Evolutionary conservation across 306 rosid genomes (phyloP).

Genomic region (Malus asiatica): DNA sequence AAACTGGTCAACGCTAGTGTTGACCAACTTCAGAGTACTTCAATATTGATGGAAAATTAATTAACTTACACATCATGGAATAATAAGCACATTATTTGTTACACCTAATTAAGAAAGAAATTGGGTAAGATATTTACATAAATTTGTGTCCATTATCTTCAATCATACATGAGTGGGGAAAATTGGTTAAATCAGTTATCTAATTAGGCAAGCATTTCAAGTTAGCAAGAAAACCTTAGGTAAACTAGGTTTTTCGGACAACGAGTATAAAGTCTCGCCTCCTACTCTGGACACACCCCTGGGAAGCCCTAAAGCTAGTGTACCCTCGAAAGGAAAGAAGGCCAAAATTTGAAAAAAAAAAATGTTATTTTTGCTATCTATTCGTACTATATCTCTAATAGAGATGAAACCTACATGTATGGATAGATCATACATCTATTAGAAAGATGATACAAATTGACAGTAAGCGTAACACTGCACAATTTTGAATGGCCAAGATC

Average conservation of each 20-base stretch:
- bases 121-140: not conserved
- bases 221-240: not conserved
- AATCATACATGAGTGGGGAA: not conserved
- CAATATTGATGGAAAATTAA: not conserved
- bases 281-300: no score
- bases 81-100: not conserved
- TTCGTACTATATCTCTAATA: no score
- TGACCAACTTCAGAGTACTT: not conserved
- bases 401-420: rapidly evolving
- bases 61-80: no score
- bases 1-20: not conserved
- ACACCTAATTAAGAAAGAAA: not conserved
- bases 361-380: no score
- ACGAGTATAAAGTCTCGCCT: not conserved
- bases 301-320: not conserved
- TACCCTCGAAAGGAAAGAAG: no score
- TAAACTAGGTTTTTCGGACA: no score
- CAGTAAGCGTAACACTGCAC: no score
- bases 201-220: no score
- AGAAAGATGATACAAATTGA: no score
- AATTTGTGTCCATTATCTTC: not conserved
- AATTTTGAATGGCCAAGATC: not conserved
- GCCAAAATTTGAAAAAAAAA: no score
- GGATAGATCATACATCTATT: rapidly evolving
- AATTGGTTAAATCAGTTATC: no score